Conservation (phyloP, 2,329 filamentous ascomycete genomes). For the Pseudogymnoascus sp. region DNA sequence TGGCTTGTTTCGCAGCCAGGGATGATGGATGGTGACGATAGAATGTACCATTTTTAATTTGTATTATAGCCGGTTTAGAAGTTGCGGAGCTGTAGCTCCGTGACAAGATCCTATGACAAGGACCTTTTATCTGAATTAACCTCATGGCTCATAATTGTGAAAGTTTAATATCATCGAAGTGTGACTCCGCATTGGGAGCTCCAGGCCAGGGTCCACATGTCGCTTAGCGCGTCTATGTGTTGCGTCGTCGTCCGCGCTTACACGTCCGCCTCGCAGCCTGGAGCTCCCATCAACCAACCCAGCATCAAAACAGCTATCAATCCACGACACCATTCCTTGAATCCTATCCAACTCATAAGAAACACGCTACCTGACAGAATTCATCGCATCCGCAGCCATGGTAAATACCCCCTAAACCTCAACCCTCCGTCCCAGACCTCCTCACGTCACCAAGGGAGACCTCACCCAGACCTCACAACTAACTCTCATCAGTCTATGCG, state of each 20-base stretch:
- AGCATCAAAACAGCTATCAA: slow-evolving; percentile 8
- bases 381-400: slow-evolving; percentile 35
- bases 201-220: neutral
- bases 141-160: slow-evolving; percentile 4
- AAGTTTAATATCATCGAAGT: neutral
- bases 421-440: neutral
- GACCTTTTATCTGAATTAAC: slow-evolving; percentile 1
- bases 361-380: neutral
- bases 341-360: neutral
- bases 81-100: neutral
- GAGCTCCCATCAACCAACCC: slow-evolving; percentile 10
- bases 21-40: slow-evolving; percentile 64
- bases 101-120: neutral
- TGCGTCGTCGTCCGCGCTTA: slow-evolving; percentile 8
- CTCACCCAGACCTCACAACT: slow-evolving; percentile 9
- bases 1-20: slow-evolving; percentile 35
- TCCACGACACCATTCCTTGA: slow-evolving; percentile 8
- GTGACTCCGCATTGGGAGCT: slow-evolving; percentile 17
- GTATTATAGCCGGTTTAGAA: slow-evolving; percentile 50
- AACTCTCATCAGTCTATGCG: slow-evolving; percentile 62
- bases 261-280: slow-evolving; percentile 13
- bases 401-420: slow-evolving; percentile 30
- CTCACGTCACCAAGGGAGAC: neutral
- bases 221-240: slow-evolving; percentile 11
- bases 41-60: slow-evolving; percentile 72